Conservation (phyloP, 306 rosid genomes). For the Casuarina glauca region DNA sequence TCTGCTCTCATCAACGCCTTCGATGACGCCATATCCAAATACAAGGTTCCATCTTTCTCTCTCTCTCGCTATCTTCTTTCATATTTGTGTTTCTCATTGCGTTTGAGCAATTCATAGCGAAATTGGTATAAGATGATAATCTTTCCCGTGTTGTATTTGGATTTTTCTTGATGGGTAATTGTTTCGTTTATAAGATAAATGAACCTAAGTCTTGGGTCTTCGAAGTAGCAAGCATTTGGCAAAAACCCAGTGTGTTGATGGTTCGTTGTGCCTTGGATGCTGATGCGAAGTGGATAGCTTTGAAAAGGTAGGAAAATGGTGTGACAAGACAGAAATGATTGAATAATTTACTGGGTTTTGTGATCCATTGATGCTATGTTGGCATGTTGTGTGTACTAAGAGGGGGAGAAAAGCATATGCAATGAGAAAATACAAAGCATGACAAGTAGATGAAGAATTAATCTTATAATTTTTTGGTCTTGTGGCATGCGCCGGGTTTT, state of each 20-base stretch:
- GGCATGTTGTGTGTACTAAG: no score
- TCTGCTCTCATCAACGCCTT: constrained; percentile 76
- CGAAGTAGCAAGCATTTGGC: neutral
- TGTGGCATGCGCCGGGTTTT: neutral
- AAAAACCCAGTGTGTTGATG: neutral
- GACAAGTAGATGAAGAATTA: neutral
- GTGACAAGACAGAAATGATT: no score
- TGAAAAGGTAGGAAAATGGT: no score
- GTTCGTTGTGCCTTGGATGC: no score
- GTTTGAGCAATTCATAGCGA: neutral
- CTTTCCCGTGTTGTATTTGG: neutral
- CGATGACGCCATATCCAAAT: constrained; percentile 65
- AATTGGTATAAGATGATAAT: neutral
- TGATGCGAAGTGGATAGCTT: no score
- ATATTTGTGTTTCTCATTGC: neutral
- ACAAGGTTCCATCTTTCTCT: constrained; percentile 50
- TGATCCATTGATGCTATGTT: no score
- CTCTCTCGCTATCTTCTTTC: neutral
- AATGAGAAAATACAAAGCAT: no score
- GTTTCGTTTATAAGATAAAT: neutral
- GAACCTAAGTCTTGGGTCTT: neutral
- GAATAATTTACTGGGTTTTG: no score
- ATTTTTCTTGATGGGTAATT: neutral
- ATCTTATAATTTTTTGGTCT: neutral
- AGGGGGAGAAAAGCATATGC: no score